Percentiles rank a stretch among this genome's conserved stretches.
Conservation (phyloP, 331 rosid genomes). For the Malus hybrid region DNA sequence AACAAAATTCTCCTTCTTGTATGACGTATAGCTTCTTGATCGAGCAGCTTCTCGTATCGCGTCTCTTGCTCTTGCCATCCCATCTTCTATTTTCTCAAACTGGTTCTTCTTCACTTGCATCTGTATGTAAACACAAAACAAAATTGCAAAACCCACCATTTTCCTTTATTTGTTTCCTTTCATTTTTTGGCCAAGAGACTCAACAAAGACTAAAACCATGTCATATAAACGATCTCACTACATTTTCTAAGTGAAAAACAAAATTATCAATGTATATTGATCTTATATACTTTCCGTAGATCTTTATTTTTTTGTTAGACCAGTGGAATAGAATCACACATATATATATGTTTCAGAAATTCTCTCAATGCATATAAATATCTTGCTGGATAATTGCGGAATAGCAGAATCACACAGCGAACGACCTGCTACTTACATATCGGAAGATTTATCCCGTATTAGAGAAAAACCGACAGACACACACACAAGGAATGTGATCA, state of each 20-base stretch:
- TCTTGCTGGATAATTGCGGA: neutral
- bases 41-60: slow-evolving; percentile 38
- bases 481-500: slow-evolving; percentile 1
- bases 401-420: neutral
- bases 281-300: too few relatives aligned
- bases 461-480: neutral
- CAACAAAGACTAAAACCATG: neutral
- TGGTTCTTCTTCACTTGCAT: neutral
- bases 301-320: neutral
- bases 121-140: neutral
- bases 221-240: neutral
- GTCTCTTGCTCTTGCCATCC: slow-evolving; percentile 43
- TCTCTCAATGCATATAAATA: neutral
- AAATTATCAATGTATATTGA: too few relatives aligned
- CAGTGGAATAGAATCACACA: neutral
- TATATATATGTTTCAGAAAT: neutral
- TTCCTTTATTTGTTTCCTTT: neutral
- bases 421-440: neutral
- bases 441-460: neutral
- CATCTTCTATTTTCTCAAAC: slow-evolving; percentile 30
- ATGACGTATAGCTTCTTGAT: slow-evolving; percentile 17
- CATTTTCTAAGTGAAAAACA: too few relatives aligned
- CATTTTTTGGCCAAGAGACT: neutral
- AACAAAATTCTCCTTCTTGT: slow-evolving; percentile 21
- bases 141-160: neutral